Percentiles rank a stretch among this genome's conserved stretches.
Evolutionary conservation across 495 filamentous ascomycete genomes (phyloP).

Genomic region (Rostrohypoxylon terebratum): DNA sequence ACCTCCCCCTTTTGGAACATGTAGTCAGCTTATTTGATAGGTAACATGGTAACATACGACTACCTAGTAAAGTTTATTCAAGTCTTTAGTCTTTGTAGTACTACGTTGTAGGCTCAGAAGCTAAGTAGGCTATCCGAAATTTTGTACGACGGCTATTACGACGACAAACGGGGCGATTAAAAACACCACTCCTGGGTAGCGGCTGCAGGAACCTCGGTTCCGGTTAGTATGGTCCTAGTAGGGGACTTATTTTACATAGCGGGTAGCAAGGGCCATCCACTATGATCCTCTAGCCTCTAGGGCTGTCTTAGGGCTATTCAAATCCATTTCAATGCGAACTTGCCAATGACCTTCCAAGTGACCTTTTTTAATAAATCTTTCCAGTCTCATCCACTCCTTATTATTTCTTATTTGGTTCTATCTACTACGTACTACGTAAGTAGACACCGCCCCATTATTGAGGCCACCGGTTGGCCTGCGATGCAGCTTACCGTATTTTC

Average conservation of each 20-base stretch:
- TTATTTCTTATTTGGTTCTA: neutral
- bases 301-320: neutral
- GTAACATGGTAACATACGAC: too few species aligned
- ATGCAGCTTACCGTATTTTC: slow-evolving; percentile 2
- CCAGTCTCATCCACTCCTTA: neutral
- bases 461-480: neutral
- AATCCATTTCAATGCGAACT: neutral
- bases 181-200: too few species aligned
- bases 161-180: neutral
- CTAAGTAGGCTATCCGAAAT: slow-evolving; percentile 7
- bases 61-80: slow-evolving; percentile 5
- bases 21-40: slow-evolving; percentile 24
- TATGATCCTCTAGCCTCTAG: neutral
- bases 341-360: slow-evolving; percentile 18
- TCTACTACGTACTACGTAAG: too few species aligned
- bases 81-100: too few species aligned
- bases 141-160: neutral
- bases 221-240: neutral
- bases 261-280: too few species aligned
- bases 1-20: slow-evolving; percentile 4
- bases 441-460: slow-evolving; percentile 3
- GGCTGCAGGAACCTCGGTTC: neutral
- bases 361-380: slow-evolving; percentile 17
- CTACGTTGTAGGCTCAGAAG: too few species aligned
- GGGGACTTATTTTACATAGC: neutral